These are phyloP conservation scores for Hypoxylon sp. DNA, from an alignment of 2,329 filamentous ascomycete genomes.

Conservation along the genomic window DNA sequence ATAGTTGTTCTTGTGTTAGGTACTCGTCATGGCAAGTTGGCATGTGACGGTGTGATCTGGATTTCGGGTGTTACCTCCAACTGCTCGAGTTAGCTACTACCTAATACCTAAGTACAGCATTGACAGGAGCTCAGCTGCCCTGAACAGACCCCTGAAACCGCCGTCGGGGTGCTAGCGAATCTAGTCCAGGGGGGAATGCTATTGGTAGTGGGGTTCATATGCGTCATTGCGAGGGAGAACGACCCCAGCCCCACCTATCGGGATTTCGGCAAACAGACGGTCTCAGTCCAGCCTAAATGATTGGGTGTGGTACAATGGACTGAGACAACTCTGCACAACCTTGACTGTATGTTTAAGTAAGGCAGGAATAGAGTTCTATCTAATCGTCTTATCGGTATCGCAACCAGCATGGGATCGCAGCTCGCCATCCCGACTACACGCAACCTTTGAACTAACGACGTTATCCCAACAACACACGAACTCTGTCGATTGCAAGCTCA, in stretches of 20 bases:
- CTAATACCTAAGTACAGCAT: slow-evolving; percentile 1
- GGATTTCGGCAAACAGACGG: slow-evolving; percentile 13
- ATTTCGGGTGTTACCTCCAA: slow-evolving; percentile 15
- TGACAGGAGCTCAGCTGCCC: slow-evolving; percentile 14
- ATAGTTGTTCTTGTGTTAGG: slow-evolving; percentile 1
- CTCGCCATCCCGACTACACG: slow-evolving; percentile 7
- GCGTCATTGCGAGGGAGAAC: slow-evolving; percentile 28
- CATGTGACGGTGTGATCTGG: slow-evolving; percentile 44
- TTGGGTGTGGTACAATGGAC: slow-evolving; percentile 1
- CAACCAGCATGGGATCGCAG: slow-evolving; percentile 10
- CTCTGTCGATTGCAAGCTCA: neutral
- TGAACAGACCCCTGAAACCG: slow-evolving; percentile 19
- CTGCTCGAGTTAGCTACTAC: neutral
- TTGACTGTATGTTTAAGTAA: slow-evolving; percentile 18
- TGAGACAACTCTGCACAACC: neutral
- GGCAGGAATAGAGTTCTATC: neutral
- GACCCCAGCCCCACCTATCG: neutral
- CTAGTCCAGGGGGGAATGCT: slow-evolving; percentile 32
- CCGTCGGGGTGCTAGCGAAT: slow-evolving; percentile 10
- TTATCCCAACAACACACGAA: neutral
- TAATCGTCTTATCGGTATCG: slow-evolving; percentile 35
- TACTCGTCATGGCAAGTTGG: slow-evolving; percentile 28
- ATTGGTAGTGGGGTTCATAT: slow-evolving; percentile 30
- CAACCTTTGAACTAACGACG: slow-evolving; percentile 9
- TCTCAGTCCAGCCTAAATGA: slow-evolving; percentile 1